Conservation (phyloP, 2,329 filamentous ascomycete species). For the Fusarium sp. region DNA sequence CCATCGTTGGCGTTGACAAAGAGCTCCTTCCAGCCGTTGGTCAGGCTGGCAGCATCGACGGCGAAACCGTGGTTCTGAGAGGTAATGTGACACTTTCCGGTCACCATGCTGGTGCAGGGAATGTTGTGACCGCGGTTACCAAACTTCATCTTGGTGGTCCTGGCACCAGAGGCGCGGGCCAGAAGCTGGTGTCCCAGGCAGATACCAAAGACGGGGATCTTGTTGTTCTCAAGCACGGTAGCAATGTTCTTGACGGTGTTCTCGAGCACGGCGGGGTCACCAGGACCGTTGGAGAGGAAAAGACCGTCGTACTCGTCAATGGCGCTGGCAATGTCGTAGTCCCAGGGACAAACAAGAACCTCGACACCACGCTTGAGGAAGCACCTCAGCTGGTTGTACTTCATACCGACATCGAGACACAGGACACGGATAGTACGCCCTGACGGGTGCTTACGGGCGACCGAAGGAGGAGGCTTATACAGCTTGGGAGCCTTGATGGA, state of each 20-base stretch:
- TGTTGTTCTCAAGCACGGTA: conserved; percentile 79
- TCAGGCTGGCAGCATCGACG: conserved; percentile 82
- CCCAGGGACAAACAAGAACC: conserved; percentile 94
- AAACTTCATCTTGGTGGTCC: conserved; percentile 97
- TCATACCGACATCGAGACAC: conserved; percentile 96
- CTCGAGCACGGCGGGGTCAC: conserved; percentile 89
- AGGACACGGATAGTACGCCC: conserved; percentile 88
- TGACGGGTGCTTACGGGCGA: conserved; percentile 85
- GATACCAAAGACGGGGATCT: conserved; percentile 93
- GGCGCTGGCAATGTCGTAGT: conserved; percentile 88
- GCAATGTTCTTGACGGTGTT: conserved; percentile 84
- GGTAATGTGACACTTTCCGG: conserved; percentile 97
- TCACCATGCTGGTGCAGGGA: conserved; percentile 94
- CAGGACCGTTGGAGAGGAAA: conserved; percentile 97
- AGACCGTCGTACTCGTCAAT: conserved; percentile 93
- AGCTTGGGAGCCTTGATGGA: conserved; percentile 89
- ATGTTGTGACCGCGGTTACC: conserved; percentile 99
- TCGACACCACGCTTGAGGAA: conserved; percentile 92
- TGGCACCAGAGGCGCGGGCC: conserved; percentile 86
- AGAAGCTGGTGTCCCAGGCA: conserved; percentile 95
- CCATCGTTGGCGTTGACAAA: conserved; percentile 99
- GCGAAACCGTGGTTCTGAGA: conserved; percentile 99
- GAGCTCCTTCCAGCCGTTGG: conserved; percentile 87
- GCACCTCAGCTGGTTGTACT: conserved; percentile 97
- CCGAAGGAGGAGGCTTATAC: conserved; percentile 79